Evolutionary conservation across 2,329 filamentous ascomycete genomes (phyloP).

Genomic region (Aureobasidium leucospermi): DNA sequence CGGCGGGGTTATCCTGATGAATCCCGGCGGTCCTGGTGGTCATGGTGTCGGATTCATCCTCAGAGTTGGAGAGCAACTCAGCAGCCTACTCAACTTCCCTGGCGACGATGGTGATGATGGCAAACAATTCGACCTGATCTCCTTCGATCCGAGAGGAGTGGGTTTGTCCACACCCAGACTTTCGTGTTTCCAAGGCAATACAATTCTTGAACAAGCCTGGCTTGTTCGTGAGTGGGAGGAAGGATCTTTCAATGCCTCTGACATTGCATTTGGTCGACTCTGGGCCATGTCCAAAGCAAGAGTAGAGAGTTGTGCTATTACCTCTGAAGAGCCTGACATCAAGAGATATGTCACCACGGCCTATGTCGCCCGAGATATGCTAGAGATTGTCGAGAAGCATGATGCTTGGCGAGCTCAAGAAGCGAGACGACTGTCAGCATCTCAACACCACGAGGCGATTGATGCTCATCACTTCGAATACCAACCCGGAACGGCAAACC

Average conservation of each 20-base stretch:
- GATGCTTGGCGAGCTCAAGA: conserved; percentile 27
- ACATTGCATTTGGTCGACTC: conserved; percentile 26
- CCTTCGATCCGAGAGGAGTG: conserved; percentile 37
- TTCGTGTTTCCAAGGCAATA: conserved; percentile 27
- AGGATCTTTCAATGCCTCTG: conserved; percentile 32
- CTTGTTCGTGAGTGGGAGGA: conserved; percentile 14
- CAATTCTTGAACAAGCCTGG: background rate
- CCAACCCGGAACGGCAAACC: conserved; percentile 18
- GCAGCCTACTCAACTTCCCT: conserved; percentile 30
- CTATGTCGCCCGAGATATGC: conserved; percentile 41
- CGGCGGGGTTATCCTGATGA: conserved; percentile 41
- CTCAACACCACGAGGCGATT: conserved; percentile 13
- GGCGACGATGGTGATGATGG: background rate
- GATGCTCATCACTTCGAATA: conserved; percentile 19
- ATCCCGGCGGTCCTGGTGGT: conserved; percentile 40
- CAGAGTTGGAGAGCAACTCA: conserved; percentile 27
- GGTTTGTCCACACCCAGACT: conserved; percentile 29
- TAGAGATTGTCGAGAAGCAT: conserved; percentile 40
- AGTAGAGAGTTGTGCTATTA: background rate
- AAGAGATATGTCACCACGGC: conserved; percentile 39
- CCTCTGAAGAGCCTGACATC: conserved; percentile 19
- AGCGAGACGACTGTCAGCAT: conserved; percentile 14
- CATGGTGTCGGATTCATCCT: conserved; percentile 28
- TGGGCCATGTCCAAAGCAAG: background rate
- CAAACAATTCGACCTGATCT: conserved; percentile 31